Conservation (phyloP, 306 rosid species). For the Fragaria iinumae region DNA sequence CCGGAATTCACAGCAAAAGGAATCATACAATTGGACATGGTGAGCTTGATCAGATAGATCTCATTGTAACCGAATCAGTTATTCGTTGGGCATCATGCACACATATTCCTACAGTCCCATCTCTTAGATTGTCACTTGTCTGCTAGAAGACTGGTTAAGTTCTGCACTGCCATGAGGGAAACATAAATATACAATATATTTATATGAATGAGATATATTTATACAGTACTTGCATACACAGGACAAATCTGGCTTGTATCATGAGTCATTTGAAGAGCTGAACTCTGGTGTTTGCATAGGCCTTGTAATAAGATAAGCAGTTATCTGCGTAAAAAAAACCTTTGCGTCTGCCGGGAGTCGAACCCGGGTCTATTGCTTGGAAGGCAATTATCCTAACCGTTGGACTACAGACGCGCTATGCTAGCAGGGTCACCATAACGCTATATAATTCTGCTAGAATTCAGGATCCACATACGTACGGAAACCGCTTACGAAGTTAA, state of each 20-base stretch:
- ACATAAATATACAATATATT: not conserved
- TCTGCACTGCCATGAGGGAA: constrained; percentile 3
- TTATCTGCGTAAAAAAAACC: no score
- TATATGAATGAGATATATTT: not conserved
- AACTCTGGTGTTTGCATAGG: constrained; percentile 13
- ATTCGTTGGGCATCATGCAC: constrained; percentile 51
- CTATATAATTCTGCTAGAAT: no score
- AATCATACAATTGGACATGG: constrained; percentile 43
- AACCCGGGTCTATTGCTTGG: constrained; percentile 47
- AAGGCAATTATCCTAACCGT: constrained; percentile 49
- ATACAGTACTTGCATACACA: not conserved
- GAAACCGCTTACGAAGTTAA: no score
- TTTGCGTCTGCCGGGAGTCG: constrained; percentile 37
- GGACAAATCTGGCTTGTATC: not conserved
- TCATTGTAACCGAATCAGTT: constrained; percentile 36
- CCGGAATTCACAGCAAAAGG: constrained; percentile 41
- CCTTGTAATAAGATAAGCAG: not conserved
- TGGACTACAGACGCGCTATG: constrained; percentile 33
- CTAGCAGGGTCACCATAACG: not conserved
- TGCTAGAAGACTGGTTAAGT: constrained; percentile 22
- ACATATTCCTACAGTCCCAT: constrained; percentile 38
- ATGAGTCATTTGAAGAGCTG: constrained; percentile 14
- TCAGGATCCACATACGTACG: no score
- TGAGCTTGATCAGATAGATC: constrained; percentile 37
- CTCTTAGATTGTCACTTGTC: constrained; percentile 41